Base-by-base conservation (phyloP, 176 grass and related monocot species). In the Puccinellia tenuiflora region DNA sequence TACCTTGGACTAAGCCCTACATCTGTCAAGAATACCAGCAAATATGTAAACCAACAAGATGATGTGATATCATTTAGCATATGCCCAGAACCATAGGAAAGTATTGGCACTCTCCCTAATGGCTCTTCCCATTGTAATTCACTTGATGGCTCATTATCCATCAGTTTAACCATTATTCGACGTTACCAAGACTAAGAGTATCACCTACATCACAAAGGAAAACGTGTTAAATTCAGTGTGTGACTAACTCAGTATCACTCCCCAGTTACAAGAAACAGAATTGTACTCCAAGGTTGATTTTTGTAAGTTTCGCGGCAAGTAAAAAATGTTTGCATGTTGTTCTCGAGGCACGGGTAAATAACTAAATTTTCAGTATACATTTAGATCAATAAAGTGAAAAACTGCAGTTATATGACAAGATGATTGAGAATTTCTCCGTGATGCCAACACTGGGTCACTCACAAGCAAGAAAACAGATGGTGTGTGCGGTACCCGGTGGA, bases 31-130 rank as follows among this genome's bases (percentile, higher is more conserved):
- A 99, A 99, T 21, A 96, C 79, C 50, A 99, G 85, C 64, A 96
- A 81, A 92, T 94, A 99, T 40, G 96, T 99, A 83, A 99, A 96
- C 96, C 93, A 96, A 80, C 96, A 99, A 26, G 93, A 90, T 24
- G 96, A 93, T 59, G 96, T 99, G 77, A 96, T 99, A 52, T 99
- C 96, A 85, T 99, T 99, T 79, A 99, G 87, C 93, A 99, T 99
- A 90, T 99, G 96, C 64, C 96, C 93, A 53, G 91, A 86, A 56
- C 96, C 96, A 59, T 99, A 99, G 28, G 93, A 96, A 76, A 99
- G 83, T 83, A 91, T 82, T 5, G 89, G 24, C 35, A 91, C 81
- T 79, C 96, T 93, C 38, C 85, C 91, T 68, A 99, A 83, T 45
- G 87, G 89, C 17, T 77, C 77, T 6, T 88, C 85, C 83, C 86